A percentile compares a stretch with the other conserved stretches of the same genome.
These are phyloP conservation scores for Daldinia eschscholtzii DNA, from an alignment of 2,329 filamentous ascomycete genomes.

Conservation along the genomic window DNA sequence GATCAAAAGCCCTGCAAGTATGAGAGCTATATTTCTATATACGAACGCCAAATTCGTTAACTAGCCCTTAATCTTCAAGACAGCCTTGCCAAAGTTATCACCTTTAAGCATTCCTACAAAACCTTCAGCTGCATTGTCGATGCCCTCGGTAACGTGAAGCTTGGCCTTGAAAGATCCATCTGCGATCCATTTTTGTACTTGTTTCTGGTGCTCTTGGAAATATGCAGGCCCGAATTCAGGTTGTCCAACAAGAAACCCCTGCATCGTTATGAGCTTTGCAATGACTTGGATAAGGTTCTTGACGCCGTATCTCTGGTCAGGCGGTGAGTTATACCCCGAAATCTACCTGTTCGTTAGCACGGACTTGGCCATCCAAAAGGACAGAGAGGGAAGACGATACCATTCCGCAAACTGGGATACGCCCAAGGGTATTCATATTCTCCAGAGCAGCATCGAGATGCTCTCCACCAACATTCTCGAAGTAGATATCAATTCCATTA, in stretches of 20 bases:
- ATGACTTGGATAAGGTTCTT: conserved; percentile 75
- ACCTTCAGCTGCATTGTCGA: conserved; percentile 81
- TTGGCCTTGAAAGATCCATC: conserved; percentile 81
- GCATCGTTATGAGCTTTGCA: conserved; percentile 77
- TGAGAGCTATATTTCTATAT: too few relatives aligned
- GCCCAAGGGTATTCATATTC: conserved; percentile 72
- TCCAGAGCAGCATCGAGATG: conserved; percentile 73
- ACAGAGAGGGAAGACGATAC: conserved; percentile 57
- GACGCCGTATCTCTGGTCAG: conserved; percentile 71
- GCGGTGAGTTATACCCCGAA: conserved; percentile 76
- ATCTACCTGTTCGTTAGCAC: conserved; percentile 61
- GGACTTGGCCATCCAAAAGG: conserved; percentile 29
- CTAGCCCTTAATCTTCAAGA: conserved; percentile 68
- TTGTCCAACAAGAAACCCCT: conserved; percentile 81
- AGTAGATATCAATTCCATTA: conserved; percentile 83
- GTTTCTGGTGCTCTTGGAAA: conserved; percentile 78
- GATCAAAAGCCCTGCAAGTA: too few relatives aligned
- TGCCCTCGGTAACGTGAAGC: conserved; percentile 77
- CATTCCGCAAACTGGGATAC: conserved; percentile 74
- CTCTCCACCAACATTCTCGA: conserved; percentile 83
- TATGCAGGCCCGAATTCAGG: conserved; percentile 76
- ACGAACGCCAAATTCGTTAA: neutral
- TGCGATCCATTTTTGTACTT: conserved; percentile 79
- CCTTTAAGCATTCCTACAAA: conserved; percentile 81
- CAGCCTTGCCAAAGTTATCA: conserved; percentile 88